phyloP scores from a whole-genome alignment of 139 green algal species.

The Zygnema circumcarinatum region DNA sequence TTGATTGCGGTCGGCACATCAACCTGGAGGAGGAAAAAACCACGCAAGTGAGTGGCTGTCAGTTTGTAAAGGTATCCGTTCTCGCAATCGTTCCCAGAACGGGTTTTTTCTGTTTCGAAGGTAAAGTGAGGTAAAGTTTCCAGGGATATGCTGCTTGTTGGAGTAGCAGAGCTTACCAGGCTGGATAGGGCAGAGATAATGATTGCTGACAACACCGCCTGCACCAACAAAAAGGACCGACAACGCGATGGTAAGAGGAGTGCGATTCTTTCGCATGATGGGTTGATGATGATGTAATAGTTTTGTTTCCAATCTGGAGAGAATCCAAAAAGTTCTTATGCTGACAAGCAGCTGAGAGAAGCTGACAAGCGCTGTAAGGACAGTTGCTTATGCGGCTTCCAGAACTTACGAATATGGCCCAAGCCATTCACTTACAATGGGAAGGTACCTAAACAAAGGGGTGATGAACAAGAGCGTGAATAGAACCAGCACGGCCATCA shows the following conservation, averaged over 20 bases:
- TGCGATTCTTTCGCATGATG: too few species aligned
- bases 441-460: constrained; percentile 37
- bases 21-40: constrained; percentile 26
- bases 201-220: constrained; percentile 24
- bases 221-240: neutral
- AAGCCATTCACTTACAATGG: constrained; percentile 22
- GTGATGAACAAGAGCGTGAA: constrained; percentile 8
- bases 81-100: neutral
- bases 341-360: neutral
- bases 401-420: neutral
- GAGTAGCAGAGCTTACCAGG: constrained; percentile 24
- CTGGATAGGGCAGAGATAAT: constrained; percentile 20
- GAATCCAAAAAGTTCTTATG: neutral
- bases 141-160: neutral
- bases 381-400: neutral
- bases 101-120: neutral
- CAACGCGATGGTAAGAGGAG: neutral
- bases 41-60: neutral
- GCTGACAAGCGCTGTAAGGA: neutral
- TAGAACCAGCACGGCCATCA: constrained; percentile 29
- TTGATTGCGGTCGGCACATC: constrained; percentile 7
- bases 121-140: neutral
- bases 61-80: neutral
- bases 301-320: neutral
- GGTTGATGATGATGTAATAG: too few species aligned